Evolutionary conservation across 306 rosid genomes (phyloP).

Genomic region (Pyrus pyrifolia): DNA sequence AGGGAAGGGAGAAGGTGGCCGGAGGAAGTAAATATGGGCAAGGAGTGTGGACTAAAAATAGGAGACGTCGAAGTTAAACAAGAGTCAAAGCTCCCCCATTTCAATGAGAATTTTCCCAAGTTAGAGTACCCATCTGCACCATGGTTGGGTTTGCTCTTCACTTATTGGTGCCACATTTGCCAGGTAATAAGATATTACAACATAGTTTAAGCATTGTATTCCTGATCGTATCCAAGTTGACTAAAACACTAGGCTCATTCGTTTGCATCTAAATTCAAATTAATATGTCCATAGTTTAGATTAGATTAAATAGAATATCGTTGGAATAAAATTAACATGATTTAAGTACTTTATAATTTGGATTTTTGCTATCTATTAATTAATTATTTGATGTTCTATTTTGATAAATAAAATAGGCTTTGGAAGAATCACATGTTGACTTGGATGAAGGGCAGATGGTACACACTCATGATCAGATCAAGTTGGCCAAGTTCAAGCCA

Average conservation of each 20-base stretch:
- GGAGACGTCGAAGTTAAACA: neutral
- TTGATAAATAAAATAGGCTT: neutral
- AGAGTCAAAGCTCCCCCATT: neutral
- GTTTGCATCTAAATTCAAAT: too few species aligned
- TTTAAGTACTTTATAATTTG: neutral
- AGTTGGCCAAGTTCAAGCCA: neutral
- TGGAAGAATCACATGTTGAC: neutral
- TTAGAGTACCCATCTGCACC: neutral
- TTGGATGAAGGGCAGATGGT: slow-evolving; percentile 1
- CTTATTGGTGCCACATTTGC: neutral
- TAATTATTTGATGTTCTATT: neutral
- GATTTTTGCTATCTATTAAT: neutral
- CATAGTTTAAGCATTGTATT: too few species aligned
- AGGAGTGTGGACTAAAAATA: neutral
- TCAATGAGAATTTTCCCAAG: neutral
- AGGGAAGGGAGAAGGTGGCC: neutral
- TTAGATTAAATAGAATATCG: neutral
- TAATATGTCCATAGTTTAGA: neutral
- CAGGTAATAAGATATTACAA: neutral
- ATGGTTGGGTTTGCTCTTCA: neutral
- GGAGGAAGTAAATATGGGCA: neutral
- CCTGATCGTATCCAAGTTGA: too few species aligned
- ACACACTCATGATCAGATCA: neutral
- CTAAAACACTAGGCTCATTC: too few species aligned
- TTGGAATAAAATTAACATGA: neutral